Evolutionary conservation across 1,139 yeast species (phyloP).

Genomic region (Blastobotrys persicus): DNA sequence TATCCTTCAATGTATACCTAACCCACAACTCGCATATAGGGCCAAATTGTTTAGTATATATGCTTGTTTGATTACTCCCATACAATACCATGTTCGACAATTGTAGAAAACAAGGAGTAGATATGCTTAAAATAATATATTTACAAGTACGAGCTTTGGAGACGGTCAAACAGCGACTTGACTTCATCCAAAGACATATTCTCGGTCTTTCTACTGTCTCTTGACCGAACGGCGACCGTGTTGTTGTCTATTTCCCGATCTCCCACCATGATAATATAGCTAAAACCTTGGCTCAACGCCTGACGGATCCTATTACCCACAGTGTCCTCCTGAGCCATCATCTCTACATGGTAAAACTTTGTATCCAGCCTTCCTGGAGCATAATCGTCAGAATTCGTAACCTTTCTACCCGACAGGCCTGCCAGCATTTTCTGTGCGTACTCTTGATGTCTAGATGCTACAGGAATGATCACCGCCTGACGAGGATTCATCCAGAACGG

Average conservation of each 20-base stretch:
- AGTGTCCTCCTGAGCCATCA: constrained; percentile 72
- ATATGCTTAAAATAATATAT: neutral
- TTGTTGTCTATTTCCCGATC: constrained; percentile 70
- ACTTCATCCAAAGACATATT: constrained; percentile 31
- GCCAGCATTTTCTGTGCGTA: constrained; percentile 53
- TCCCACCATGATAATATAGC: constrained; percentile 80
- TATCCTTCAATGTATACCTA: too few relatives aligned
- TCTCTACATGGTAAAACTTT: constrained; percentile 67
- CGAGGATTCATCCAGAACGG: constrained; percentile 98
- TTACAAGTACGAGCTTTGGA: constrained; percentile 29
- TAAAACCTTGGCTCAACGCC: constrained; percentile 72
- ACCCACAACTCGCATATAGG: too few relatives aligned
- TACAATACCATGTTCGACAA: constrained; percentile 8
- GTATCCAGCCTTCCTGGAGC: constrained; percentile 45
- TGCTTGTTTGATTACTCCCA: constrained; percentile 3
- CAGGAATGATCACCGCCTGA: constrained; percentile 85
- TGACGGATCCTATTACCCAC: constrained; percentile 79
- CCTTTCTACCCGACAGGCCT: constrained; percentile 45
- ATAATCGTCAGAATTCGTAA: constrained; percentile 14
- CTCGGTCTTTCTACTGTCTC: constrained; percentile 50
- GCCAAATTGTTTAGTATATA: too few relatives aligned
- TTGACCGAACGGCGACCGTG: constrained; percentile 64
- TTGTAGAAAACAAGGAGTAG: neutral
- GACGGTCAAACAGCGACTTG: constrained; percentile 25
- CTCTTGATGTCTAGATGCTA: constrained; percentile 54